Evolutionary conservation across 495 filamentous ascomycete genomes (phyloP).

Genomic region (Bacidia gigantensis): DNA sequence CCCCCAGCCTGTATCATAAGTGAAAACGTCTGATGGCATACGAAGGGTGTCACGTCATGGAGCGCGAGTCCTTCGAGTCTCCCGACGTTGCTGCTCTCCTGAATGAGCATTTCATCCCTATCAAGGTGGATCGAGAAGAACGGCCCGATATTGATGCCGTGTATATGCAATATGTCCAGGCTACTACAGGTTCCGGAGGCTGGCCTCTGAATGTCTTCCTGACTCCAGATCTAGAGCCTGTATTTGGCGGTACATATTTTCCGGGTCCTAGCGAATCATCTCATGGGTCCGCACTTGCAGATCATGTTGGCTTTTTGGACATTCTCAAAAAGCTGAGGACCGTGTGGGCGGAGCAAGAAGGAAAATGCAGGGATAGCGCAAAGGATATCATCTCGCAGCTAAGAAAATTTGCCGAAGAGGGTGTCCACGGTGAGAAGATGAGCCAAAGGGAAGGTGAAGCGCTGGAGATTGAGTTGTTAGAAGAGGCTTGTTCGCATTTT

Average conservation of each 20-base stretch:
- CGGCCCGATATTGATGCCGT: slow-evolving; percentile 91
- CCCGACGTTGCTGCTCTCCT: slow-evolving; percentile 64
- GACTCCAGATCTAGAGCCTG: slow-evolving; percentile 80
- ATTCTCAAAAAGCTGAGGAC: slow-evolving; percentile 69
- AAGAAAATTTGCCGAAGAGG: slow-evolving; percentile 75
- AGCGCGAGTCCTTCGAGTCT: slow-evolving; percentile 84
- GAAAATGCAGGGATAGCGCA: slow-evolving; percentile 64
- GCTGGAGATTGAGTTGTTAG: slow-evolving; percentile 79
- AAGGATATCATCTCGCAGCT: slow-evolving; percentile 70
- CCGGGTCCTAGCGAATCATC: slow-evolving; percentile 56
- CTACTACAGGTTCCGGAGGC: slow-evolving; percentile 79
- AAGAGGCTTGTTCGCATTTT: slow-evolving; percentile 77
- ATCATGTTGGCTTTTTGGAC: slow-evolving; percentile 57
- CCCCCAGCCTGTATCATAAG: neutral
- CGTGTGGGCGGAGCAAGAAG: slow-evolving; percentile 76
- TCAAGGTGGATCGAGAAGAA: slow-evolving; percentile 90
- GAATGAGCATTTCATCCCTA: slow-evolving; percentile 78
- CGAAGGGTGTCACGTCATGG: slow-evolving; percentile 83
- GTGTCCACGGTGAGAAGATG: slow-evolving; percentile 39
- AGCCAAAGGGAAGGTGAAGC: slow-evolving; percentile 45
- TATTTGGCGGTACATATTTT: slow-evolving; percentile 97
- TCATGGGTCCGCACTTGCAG: slow-evolving; percentile 24
- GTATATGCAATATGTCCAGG: slow-evolving; percentile 97
- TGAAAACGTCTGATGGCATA: slow-evolving; percentile 10
- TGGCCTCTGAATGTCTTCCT: slow-evolving; percentile 97